Percentiles rank a stretch among this genome's conserved stretches.
These are phyloP conservation scores for Neurospora sp. DNA, from an alignment of 495 filamentous ascomycete genomes.

Conservation along the genomic window DNA sequence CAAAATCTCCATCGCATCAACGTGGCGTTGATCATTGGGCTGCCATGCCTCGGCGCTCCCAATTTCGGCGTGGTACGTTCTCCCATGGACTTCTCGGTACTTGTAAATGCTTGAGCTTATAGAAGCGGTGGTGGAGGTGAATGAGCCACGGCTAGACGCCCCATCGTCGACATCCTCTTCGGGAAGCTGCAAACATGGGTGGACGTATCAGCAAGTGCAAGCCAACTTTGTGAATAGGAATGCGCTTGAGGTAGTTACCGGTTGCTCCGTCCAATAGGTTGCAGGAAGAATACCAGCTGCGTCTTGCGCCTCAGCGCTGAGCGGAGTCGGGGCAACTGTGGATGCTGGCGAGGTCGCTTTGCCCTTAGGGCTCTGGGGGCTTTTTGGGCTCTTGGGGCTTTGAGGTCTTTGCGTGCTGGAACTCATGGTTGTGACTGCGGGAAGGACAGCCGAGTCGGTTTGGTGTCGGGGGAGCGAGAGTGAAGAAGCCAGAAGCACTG, in stretches of 20 bases:
- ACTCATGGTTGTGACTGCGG: not conserved
- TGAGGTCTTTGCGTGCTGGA: not conserved
- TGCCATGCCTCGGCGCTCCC: conserved; percentile 22
- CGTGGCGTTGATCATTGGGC: conserved; percentile 26
- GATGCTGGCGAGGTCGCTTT: not conserved
- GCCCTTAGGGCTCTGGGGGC: not conserved
- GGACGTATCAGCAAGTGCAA: not conserved
- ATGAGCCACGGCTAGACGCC: not conserved
- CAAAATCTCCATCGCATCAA: conserved; percentile 17
- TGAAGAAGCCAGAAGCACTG: not conserved
- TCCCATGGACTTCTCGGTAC: not conserved
- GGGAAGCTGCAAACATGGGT: not conserved
- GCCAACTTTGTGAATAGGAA: not conserved
- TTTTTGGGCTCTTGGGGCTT: not conserved
- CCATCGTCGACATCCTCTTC: not conserved
- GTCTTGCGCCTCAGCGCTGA: not conserved
- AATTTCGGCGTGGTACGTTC: conserved; percentile 14
- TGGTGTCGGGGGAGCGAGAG: not conserved
- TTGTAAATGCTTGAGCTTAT: not conserved
- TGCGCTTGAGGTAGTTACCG: not conserved
- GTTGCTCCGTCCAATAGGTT: not conserved
- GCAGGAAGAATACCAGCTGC: conserved; percentile 1
- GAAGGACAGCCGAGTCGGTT: not conserved
- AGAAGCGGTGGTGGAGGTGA: not conserved
- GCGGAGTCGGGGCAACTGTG: not conserved